Evolutionary conservation across 192 early-diverging fungal genomes (phyloP), one percentile per base, ranked within the genome.

Genomic region (Coemansia sp.): DNA sequence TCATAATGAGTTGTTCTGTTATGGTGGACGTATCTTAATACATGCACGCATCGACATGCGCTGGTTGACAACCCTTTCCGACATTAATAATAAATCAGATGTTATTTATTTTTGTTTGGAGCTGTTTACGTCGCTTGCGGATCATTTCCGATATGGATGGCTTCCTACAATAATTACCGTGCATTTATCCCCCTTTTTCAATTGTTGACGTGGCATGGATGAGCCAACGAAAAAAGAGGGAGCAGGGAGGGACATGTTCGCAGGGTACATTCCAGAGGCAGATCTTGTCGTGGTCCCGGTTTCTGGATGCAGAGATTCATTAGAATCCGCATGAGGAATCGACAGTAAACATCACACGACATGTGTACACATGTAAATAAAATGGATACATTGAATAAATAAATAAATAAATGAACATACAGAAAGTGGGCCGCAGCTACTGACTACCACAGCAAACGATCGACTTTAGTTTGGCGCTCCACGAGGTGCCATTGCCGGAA

Each of bases 371-470:
- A 24, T 16, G n/a, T n/a, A 60, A 57, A 66, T 16, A 47, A 40
- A 34, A 27, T 27, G 27, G 27, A 27, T 27, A 27, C 40, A 73
- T 61, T 41, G 43, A 66, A 66, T 41, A 72, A 72, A 18, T 52
- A 63, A 42, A 36, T 52, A 46, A 63, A 51, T 22, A 36, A 33
- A 44, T 22, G 33, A 63, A 61, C n/a, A 7, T 41, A 70, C 41
- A 68, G 31, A 54, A 54, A 36, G 49, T 3, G 24, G 34, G 10
- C n/a, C 9, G 11, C 36, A 44, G 40, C 12, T 34, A 47, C 47
- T 69, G 63, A 36, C 68, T 65, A 5, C 74, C 74, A 22, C 79
- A 81, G 60, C 79, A 81, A 20, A 81, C 11, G 6, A 72, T 47
- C 7, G 67, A 27, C 60, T 54, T 66, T 18, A 81, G 42, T 24